A percentile compares a stretch with the other conserved stretches of the same genome.
phyloP scores from a whole-genome alignment of 23 red algal genomes.

The Gracilaria domingensis region DNA sequence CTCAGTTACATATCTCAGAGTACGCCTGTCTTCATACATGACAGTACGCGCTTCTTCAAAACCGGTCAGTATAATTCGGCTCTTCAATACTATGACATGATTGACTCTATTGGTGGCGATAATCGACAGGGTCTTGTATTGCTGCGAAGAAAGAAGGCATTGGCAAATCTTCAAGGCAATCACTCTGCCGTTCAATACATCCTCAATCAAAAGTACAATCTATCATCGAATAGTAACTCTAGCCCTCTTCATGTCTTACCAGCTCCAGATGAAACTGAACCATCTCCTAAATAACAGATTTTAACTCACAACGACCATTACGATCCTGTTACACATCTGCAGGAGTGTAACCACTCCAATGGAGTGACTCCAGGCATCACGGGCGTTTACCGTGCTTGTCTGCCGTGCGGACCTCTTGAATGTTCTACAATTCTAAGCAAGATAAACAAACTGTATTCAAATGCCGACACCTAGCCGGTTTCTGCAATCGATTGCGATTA shows the following conservation, averaged over 20 bases:
- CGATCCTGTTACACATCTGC: no score
- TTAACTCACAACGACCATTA: neutral
- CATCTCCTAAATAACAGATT: neutral
- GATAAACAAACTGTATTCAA: no score
- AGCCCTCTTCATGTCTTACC: no score
- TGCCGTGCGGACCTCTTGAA: no score
- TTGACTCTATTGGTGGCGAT: slow-evolving; percentile 41
- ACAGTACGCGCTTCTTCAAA: slow-evolving; percentile 31
- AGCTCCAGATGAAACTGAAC: neutral
- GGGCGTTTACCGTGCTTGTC: no score
- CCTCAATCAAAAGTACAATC: slow-evolving; percentile 26
- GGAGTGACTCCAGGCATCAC: no score
- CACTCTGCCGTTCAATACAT: slow-evolving; percentile 27
- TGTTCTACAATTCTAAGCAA: no score
- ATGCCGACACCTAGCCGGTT: no score
- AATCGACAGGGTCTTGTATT: slow-evolving; percentile 38
- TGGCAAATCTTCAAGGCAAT: slow-evolving; percentile 26
- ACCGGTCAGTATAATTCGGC: neutral
- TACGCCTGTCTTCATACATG: slow-evolving; percentile 56
- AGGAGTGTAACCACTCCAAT: no score
- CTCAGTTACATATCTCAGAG: slow-evolving; percentile 49
- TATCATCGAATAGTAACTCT: neutral
- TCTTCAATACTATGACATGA: slow-evolving; percentile 32
- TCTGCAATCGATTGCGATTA: no score
- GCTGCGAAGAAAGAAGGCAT: slow-evolving; percentile 26